phyloP scores from a whole-genome alignment of 805 yeast genomes.

The Lachancea meyersii region DNA sequence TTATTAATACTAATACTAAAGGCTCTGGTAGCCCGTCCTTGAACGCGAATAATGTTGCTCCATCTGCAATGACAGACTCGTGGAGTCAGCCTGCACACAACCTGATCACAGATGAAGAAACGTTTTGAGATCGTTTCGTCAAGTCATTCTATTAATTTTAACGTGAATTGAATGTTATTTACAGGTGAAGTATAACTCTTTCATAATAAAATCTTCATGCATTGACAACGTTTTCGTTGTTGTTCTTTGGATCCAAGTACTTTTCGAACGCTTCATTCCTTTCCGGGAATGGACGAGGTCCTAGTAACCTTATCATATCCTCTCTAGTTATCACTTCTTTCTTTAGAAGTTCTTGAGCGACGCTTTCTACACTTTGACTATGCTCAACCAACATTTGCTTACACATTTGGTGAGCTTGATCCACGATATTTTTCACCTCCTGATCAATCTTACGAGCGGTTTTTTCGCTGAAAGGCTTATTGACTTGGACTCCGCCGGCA shows the following conservation, averaged over 20 bases:
- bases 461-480: slow-evolving; percentile 85
- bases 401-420: slow-evolving; percentile 69
- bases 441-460: slow-evolving; percentile 75
- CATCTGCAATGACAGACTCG: slow-evolving; percentile 25
- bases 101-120: slow-evolving; percentile 32
- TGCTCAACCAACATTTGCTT: slow-evolving; percentile 57
- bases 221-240: slow-evolving; percentile 4
- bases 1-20: slow-evolving; percentile 5
- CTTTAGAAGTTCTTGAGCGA: slow-evolving; percentile 77
- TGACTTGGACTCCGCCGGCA: slow-evolving; percentile 47
- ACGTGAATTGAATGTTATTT: slow-evolving; percentile 5
- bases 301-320: slow-evolving; percentile 85
- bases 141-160: neutral
- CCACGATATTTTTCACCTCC: slow-evolving; percentile 76
- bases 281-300: slow-evolving; percentile 89
- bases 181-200: slow-evolving; percentile 6
- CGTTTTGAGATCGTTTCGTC: slow-evolving; percentile 17
- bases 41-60: slow-evolving; percentile 18
- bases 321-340: slow-evolving; percentile 92
- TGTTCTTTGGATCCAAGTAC: slow-evolving; percentile 48
- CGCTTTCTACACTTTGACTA: slow-evolving; percentile 65
- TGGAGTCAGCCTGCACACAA: slow-evolving; percentile 19
- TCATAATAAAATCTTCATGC: slow-evolving; percentile 3
- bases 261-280: slow-evolving; percentile 88
- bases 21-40: neutral